Evolutionary conservation across 1,139 yeast genomes (phyloP).

Genomic region (Taiozyma sp.): DNA sequence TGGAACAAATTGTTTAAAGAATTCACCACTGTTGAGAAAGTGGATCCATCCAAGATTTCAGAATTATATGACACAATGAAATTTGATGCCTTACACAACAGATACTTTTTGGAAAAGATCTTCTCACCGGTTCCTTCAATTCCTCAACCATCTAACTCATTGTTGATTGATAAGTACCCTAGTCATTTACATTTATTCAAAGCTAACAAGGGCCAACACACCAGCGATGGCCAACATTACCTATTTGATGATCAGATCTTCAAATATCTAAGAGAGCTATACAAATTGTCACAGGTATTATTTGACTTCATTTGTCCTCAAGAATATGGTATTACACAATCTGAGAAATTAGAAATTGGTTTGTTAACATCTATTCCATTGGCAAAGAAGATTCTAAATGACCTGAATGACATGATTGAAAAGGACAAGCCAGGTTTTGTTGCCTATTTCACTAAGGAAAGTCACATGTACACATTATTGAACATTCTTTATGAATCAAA

Average conservation of each 20-base stretch:
- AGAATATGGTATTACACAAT: slow-evolving; percentile 95
- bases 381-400: slow-evolving; percentile 80
- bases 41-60: slow-evolving; percentile 94
- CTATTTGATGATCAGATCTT: slow-evolving; percentile 78
- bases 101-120: slow-evolving; percentile 79
- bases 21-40: slow-evolving; percentile 88
- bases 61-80: slow-evolving; percentile 98
- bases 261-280: slow-evolving; percentile 79
- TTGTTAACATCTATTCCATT: slow-evolving; percentile 89
- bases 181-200: slow-evolving; percentile 71
- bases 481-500: slow-evolving; percentile 93
- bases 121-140: slow-evolving; percentile 60
- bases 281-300: slow-evolving; percentile 82
- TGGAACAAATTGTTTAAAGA: slow-evolving; percentile 97
- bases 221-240: slow-evolving; percentile 13
- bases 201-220: slow-evolving; percentile 28
- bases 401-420: slow-evolving; percentile 73
- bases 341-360: slow-evolving; percentile 95
- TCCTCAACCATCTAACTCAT: slow-evolving; percentile 45
- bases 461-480: slow-evolving; percentile 89
- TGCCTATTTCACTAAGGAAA: slow-evolving; percentile 92
- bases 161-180: slow-evolving; percentile 77
- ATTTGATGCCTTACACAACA: slow-evolving; percentile 93
- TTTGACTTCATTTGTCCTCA: slow-evolving; percentile 98
- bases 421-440: slow-evolving; percentile 78